Evolutionary conservation across 169 alveolate genomes (phyloP), one percentile per base, ranked within the genome.

Genomic region (Cryptosporidium baileyi): DNA sequence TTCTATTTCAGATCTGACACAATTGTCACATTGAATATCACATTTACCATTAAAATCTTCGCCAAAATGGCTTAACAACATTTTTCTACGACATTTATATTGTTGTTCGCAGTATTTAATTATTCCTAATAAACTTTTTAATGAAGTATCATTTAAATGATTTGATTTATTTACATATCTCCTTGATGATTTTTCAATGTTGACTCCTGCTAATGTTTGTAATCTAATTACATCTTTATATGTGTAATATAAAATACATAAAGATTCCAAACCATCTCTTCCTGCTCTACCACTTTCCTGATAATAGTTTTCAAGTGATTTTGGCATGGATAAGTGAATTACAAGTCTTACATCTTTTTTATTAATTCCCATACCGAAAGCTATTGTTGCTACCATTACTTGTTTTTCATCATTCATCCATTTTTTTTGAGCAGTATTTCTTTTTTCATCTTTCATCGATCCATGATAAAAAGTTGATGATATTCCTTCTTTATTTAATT

Each of bases 311-410:
- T 98, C 99, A 38, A 98, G 90, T 9, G 99, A 95, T 63, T 97
- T 96, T 17, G 99, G 98, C 82, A 98, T 88, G 1, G 99, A 95
- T 67, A 92, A 93, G 82, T 98, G 99, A 11, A 98, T 94, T 7
- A 98, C 99, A 89, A 96, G 97, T 67, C 99, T 93, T 15, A 97
- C 99, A 89, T 97, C 99, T 30, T 93, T 92, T 91, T 98, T 98
- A 91, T 98, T 98, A 43, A 98, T 97, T 34, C 99, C 99, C 99
- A 98, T 95, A 22, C 99, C 99, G 89, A 98, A 98, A 17, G 99
- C 99, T 22, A 97, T 95, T 1, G 99, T 97, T n/a, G 99, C 99
- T 3, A 96, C 98, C 63, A 97, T 94, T 3, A 97, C 96, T 60
- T 96, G 94, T 40, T 96, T 91, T 85, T 96, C 93, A 43, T 94